Evolutionary conservation across 2,329 filamentous ascomycete genomes (phyloP), one percentile per base, ranked within the genome.

Genomic region (Coniochaeta sp.): DNA sequence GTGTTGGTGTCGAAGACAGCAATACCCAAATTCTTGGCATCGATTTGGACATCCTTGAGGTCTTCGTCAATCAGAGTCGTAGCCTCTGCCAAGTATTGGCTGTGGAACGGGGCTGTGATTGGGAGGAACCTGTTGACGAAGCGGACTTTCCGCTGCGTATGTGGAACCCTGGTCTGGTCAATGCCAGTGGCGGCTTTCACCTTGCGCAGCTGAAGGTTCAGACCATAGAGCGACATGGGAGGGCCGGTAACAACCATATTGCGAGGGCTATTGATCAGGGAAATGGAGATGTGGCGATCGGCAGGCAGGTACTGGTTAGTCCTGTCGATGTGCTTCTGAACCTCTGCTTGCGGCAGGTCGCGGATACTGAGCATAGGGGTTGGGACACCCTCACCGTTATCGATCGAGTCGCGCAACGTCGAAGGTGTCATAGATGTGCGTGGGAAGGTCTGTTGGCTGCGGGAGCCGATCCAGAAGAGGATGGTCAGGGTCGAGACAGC

Each of bases 291-390:
- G 72, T 98, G 95, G 61, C 93, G 87, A 69, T 97, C 93, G 65
- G 89, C 79, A 0, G 95, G 95, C 61, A 99, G 84, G 78, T 99
- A 96, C 73, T 97, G 88, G 76, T 99, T 99, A 65, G 95, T 99
- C 16, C 89, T 90, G 76, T 98, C 89, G 67, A 99, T 96, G 77
- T 98, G 93, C 75, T 93, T 92, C 76, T 99, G 93, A 14, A 99
- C 91, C 66, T 96, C 90, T 50, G 88, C 84, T 69, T 89, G 86
- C 0, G 93, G 89, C 31, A 99, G 85, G 71, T 99, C 95, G 57
- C 95, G 91, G 66, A 99, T 96, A 70, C 95, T 98, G 66, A 99
- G 79, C 95, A 99, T 99, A 47, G 95, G 96, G 1, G 95, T 98
- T 1, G 96, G 95, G 6, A 83, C 84, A n/a, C 96, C 96, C 77